Percentiles rank a stretch among this genome's conserved stretches.
Conservation (phyloP, 352 stramenopile species). For the Phytophthora crassamura region DNA sequence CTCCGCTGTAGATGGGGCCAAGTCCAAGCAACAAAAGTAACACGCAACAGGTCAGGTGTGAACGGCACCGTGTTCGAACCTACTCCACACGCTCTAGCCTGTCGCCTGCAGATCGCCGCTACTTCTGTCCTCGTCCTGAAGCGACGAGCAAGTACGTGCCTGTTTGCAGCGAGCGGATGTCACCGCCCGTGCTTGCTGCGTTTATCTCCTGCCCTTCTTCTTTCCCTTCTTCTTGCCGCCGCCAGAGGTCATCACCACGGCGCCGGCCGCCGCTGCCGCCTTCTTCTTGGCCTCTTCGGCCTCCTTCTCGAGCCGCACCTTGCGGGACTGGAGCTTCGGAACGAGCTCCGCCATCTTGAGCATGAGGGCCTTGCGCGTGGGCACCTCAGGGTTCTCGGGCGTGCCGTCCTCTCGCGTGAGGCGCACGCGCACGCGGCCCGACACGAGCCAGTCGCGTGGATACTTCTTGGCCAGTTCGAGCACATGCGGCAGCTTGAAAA, state of each 20-base stretch:
- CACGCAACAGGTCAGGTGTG: conserved; percentile 17
- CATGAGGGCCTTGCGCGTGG: conserved; percentile 80
- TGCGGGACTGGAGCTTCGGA: conserved; percentile 84
- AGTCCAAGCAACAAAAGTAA: conserved; percentile 18
- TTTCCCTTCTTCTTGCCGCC: conserved; percentile 88
- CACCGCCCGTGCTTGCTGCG: neutral
- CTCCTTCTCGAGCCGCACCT: conserved; percentile 77
- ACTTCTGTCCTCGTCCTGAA: conserved; percentile 3
- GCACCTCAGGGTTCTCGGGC: conserved; percentile 73
- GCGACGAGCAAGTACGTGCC: neutral
- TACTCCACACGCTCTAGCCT: conserved; percentile 27
- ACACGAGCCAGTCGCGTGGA: conserved; percentile 75
- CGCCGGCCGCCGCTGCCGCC: conserved; percentile 37
- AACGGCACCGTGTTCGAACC: conserved; percentile 28
- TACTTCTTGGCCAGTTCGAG: conserved; percentile 87
- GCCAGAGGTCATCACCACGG: conserved; percentile 29
- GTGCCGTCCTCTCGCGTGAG: conserved; percentile 67
- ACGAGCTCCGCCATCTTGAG: conserved; percentile 90
- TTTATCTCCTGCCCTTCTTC: conserved; percentile 90
- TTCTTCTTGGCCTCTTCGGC: conserved; percentile 65
- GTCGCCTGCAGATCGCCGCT: conserved; percentile 5
- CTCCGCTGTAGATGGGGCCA: conserved; percentile 22
- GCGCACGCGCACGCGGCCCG: conserved; percentile 77
- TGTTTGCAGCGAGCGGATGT: no score
- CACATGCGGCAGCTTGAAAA: conserved; percentile 81